Conservation (phyloP, 331 rosid genomes). For the Pyracantha coccinea region DNA sequence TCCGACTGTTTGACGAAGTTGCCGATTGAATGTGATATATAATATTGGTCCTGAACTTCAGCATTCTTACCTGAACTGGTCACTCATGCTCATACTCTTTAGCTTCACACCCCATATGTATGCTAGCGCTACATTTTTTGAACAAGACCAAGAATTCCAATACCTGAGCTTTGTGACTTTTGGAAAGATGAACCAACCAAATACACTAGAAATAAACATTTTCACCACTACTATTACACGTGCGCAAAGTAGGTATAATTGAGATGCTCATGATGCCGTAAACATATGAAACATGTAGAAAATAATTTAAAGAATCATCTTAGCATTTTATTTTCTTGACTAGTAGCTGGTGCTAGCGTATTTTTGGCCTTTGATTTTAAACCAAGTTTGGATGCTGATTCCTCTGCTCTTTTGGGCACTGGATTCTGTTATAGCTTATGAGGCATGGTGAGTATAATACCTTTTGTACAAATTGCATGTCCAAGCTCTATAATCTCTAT, state of each 20-base stretch:
- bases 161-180: not conserved
- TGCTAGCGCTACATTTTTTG: not conserved
- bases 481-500: constrained; percentile 1
- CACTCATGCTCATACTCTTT: not conserved
- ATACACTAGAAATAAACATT: too few relatives aligned
- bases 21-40: not conserved
- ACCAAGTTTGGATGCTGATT: not conserved
- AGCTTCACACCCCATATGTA: not conserved
- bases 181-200: not conserved
- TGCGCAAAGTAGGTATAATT: too few relatives aligned
- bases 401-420: too few relatives aligned
- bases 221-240: too few relatives aligned
- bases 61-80: not conserved
- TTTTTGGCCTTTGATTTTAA: not conserved
- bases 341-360: not conserved
- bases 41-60: not conserved
- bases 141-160: not conserved
- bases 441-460: not conserved
- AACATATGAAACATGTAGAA: not conserved
- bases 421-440: too few relatives aligned
- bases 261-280: too few relatives aligned
- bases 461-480: too few relatives aligned
- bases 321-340: not conserved
- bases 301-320: not conserved
- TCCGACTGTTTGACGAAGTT: not conserved